Conservation (phyloP, 345 rosid species). For the Salix dunnii region DNA sequence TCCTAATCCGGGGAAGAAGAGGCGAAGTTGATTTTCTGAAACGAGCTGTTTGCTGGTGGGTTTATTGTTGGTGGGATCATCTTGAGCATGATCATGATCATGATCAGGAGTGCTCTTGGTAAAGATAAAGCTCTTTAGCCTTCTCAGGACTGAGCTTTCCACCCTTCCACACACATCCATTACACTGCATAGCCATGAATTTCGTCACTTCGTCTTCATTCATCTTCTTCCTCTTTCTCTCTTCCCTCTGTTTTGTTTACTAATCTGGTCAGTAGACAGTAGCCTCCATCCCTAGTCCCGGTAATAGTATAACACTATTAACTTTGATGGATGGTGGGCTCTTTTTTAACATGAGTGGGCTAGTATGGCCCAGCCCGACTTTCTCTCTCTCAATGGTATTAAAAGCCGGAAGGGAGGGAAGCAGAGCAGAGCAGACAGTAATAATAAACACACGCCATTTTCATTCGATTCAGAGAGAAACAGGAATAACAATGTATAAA, state of each 20-base stretch:
- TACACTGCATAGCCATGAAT: slow-evolving; percentile 47
- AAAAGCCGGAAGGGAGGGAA: too few species aligned
- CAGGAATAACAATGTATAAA: too few species aligned
- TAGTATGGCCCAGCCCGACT: neutral
- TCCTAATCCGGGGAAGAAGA: slow-evolving; percentile 67
- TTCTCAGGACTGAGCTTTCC: slow-evolving; percentile 78
- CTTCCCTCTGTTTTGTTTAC: neutral
- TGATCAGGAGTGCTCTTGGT: slow-evolving; percentile 26
- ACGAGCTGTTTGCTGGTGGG: slow-evolving; percentile 11
- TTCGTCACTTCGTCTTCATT: slow-evolving; percentile 26
- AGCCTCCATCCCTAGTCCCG: neutral
- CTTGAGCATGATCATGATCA: neutral
- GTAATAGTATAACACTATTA: too few species aligned
- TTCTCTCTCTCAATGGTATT: too few species aligned
- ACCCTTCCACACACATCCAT: slow-evolving; percentile 91
- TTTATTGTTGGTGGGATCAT: slow-evolving; percentile 14
- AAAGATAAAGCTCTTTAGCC: slow-evolving; percentile 78
- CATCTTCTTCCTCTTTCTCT: slow-evolving; percentile 3
- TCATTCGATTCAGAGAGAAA: too few species aligned
- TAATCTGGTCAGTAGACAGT: neutral
- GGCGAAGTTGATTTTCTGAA: slow-evolving; percentile 36
- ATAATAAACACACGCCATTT: too few species aligned
- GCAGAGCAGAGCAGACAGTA: too few species aligned
- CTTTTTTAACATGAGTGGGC: neutral
- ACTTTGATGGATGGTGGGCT: neutral